Evolutionary conservation across 2,329 filamentous ascomycete species (phyloP).

Genomic region (Clarireedia paspali): DNA sequence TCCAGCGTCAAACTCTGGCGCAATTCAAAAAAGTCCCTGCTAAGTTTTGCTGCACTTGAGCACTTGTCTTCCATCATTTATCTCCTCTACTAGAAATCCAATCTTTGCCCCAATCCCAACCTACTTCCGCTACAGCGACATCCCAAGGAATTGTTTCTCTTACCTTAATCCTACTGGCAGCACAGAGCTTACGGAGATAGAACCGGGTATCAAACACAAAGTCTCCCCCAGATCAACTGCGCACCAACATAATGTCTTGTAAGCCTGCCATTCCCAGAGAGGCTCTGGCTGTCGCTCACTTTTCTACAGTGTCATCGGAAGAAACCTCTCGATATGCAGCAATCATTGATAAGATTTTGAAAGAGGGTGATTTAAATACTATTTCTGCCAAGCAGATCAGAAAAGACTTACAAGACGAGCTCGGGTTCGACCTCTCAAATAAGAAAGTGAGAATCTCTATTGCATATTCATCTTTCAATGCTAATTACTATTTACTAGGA

Average conservation of each 20-base stretch:
- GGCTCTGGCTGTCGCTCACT: constrained; percentile 7
- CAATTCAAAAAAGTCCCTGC: too few relatives aligned
- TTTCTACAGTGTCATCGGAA: constrained; percentile 21
- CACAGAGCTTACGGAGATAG: not conserved
- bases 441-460: constrained; percentile 28
- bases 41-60: too few relatives aligned
- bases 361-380: constrained; percentile 29
- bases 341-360: constrained; percentile 34
- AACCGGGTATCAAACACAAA: not conserved
- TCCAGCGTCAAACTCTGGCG: too few relatives aligned
- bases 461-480: not conserved
- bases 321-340: constrained; percentile 28
- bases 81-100: not conserved
- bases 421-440: constrained; percentile 30
- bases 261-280: constrained; percentile 1
- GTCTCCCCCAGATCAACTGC: not conserved
- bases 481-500: constrained; percentile 30
- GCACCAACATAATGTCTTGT: constrained; percentile 18
- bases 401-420: constrained; percentile 25
- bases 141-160: not conserved
- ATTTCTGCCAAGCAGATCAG: constrained; percentile 33
- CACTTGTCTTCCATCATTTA: not conserved
- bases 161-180: not conserved
- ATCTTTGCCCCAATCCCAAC: too few relatives aligned
- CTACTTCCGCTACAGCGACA: not conserved